phyloP scores from a whole-genome alignment of 371 early-diverging fungal species.

The Syncephalastrum contaminatum region DNA sequence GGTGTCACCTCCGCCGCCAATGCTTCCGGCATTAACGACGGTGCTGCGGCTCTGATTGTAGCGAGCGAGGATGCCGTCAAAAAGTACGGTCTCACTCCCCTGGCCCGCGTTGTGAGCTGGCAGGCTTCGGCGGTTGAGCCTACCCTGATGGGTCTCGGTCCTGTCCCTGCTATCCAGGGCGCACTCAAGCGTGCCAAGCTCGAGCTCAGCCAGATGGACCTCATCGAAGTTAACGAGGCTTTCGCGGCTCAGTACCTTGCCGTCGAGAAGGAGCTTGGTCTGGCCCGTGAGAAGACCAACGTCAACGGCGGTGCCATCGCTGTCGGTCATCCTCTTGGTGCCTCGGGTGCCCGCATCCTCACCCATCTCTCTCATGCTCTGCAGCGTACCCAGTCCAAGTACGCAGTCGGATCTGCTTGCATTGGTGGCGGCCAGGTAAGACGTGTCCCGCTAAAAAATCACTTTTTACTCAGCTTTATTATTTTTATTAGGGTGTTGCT shows the following conservation, averaged over 20 bases:
- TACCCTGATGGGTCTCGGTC: conserved; percentile 90
- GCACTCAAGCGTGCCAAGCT: conserved; percentile 85
- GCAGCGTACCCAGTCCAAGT: conserved; percentile 74
- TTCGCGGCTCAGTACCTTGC: conserved; percentile 95
- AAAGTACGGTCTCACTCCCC: conserved; percentile 75
- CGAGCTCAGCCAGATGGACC: conserved; percentile 81
- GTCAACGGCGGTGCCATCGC: conserved; percentile 95
- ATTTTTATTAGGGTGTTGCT: conserved; percentile 42
- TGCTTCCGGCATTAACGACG: conserved; percentile 96
- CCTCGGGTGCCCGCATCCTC: conserved; percentile 94
- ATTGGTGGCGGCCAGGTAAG: conserved; percentile 88
- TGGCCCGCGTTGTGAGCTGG: conserved; percentile 89
- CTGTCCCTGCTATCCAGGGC: conserved; percentile 88
- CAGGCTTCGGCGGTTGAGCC: conserved; percentile 84
- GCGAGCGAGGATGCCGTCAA: conserved; percentile 87
- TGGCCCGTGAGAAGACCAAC: conserved; percentile 82
- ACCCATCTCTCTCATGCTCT: conserved; percentile 86
- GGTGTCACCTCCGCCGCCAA: conserved; percentile 95
- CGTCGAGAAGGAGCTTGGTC: conserved; percentile 84
- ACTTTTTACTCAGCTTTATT: not conserved
- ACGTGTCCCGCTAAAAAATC: conserved; percentile 7
- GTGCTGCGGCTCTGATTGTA: conserved; percentile 90
- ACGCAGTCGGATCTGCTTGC: conserved; percentile 93
- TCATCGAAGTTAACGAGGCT: conserved; percentile 97
- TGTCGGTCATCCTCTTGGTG: conserved; percentile 96